Evolutionary conservation across 352 stramenopile genomes (phyloP), one percentile per base, ranked within the genome.

Genomic region (Saprolegnia diclina): DNA sequence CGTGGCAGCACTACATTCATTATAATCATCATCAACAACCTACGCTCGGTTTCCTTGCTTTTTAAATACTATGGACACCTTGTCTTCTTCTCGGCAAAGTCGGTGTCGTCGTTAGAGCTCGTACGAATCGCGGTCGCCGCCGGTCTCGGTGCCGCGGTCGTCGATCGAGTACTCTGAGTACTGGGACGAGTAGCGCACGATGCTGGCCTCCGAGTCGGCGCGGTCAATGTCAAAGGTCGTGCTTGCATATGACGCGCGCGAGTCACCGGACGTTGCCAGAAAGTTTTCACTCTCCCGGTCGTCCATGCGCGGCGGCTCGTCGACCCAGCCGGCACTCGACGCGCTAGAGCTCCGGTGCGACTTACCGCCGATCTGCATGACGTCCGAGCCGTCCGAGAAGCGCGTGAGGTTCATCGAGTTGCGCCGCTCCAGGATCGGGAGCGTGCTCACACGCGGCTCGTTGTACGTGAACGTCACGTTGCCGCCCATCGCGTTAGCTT

Each of bases 141-240:
- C 52, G 3, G 52, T 9, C 19, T 59, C 52, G 52, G 52, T 59
- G 35, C 52, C 52, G 52, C 35, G 52, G 35, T 59, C 52, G 52
- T 59, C 52, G 52, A 59, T 35, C 13, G 52, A 59, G 52, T 59
- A 59, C 35, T 59, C 52, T 7, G 52, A 59, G 19, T 59, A 59
- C 52, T 59, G 52, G 52, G 52, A 59, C 11, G 52, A 59, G n/a
- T 59, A 59, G 11, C 52, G 52, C 24, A 59, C 52, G 35, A 59
- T 59, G 35, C 52, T 59, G 11, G 52, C 52, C 35, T 59, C 52
- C 52, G 52, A 59, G 52, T 59, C 52, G 16, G 52, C 52, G 24
- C 52, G 52, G 52, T 59, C 52, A 59, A 59, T 59, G 52, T 59
- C 52, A 24, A 59, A 59, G 11, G 52, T 59, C 9, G 52, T 59